A percentile compares a stretch with the other conserved stretches of the same genome.
Conservation (phyloP, 352 stramenopile genomes). For the Pseudoperonospora humuli region DNA sequence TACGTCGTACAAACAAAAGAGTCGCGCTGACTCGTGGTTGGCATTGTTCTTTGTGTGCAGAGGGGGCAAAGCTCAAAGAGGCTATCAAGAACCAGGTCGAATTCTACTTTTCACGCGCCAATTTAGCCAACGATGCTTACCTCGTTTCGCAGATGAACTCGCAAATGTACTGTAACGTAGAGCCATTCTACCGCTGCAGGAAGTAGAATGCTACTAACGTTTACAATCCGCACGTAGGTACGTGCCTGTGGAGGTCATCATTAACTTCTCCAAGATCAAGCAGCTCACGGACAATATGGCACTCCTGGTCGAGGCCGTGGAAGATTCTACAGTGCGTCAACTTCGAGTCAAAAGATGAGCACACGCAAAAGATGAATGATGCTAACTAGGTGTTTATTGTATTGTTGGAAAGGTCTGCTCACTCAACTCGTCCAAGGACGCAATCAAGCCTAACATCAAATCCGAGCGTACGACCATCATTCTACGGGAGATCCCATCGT, state of each 20-base stretch:
- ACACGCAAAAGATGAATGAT: slow-evolving; percentile 8
- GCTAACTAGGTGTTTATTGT: slow-evolving; percentile 24
- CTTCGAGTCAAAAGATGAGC: not conserved
- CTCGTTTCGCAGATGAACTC: slow-evolving; percentile 87
- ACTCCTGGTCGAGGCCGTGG: slow-evolving; percentile 63
- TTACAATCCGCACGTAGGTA: slow-evolving; percentile 33
- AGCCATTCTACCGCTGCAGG: not conserved
- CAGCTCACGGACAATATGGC: slow-evolving; percentile 57
- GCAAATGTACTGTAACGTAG: slow-evolving; percentile 83
- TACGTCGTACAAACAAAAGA: not conserved
- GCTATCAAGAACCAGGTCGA: slow-evolving; percentile 84
- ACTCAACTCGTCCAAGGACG: slow-evolving; percentile 71
- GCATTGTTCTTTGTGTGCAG: slow-evolving; percentile 13
- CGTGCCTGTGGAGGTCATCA: slow-evolving; percentile 74
- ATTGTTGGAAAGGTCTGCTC: slow-evolving; percentile 39
- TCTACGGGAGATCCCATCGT: slow-evolving; percentile 86
- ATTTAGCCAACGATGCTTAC: slow-evolving; percentile 81
- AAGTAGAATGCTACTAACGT: not conserved
- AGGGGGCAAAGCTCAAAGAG: slow-evolving; percentile 61
- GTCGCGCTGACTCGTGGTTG: not conserved
- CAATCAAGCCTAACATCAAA: slow-evolving; percentile 91
- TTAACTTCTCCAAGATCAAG: slow-evolving; percentile 84
- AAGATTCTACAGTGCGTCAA: slow-evolving; percentile 52
- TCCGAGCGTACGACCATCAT: slow-evolving; percentile 91
- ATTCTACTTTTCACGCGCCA: slow-evolving; percentile 89